phyloP scores from a whole-genome alignment of 148 eudicot genomes.

The Polygonum maritimum region DNA sequence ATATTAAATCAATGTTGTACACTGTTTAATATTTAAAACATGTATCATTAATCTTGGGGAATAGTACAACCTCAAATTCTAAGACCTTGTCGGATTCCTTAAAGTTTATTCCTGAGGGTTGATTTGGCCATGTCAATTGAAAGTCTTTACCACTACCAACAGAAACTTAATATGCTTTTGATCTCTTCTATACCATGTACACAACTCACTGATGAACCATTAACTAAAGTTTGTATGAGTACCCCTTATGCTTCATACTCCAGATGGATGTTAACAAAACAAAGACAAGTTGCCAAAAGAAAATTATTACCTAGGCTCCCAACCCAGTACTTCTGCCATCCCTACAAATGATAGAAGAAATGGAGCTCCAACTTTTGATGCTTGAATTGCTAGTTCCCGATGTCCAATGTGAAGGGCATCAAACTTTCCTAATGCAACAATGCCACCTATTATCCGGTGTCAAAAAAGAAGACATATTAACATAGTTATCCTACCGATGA shows the following conservation, averaged over 20 bases:
- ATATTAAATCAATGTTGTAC: neutral
- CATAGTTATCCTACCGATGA: neutral
- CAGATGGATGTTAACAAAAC: neutral
- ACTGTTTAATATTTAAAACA: neutral
- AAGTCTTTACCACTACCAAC: neutral
- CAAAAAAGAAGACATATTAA: neutral
- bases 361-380: slow-evolving; percentile 73
- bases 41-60: neutral
- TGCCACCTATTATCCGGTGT: slow-evolving; percentile 48
- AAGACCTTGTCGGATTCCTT: neutral
- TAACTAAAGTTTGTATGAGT: neutral
- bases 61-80: neutral
- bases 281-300: neutral
- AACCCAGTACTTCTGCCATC: slow-evolving; percentile 94
- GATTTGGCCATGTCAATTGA: neutral
- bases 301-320: slow-evolving; percentile 77
- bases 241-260: neutral
- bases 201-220: neutral
- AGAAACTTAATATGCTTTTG: neutral
- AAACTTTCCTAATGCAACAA: slow-evolving; percentile 95
- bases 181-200: neutral
- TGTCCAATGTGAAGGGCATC: slow-evolving; percentile 98
- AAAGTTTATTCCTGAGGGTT: neutral
- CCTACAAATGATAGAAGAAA: slow-evolving; percentile 87
- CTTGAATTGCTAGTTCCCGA: slow-evolving; percentile 92